phyloP scores from a whole-genome alignment of 768 basidiomycete species.

The Gelatoporia subvermispora region DNA sequence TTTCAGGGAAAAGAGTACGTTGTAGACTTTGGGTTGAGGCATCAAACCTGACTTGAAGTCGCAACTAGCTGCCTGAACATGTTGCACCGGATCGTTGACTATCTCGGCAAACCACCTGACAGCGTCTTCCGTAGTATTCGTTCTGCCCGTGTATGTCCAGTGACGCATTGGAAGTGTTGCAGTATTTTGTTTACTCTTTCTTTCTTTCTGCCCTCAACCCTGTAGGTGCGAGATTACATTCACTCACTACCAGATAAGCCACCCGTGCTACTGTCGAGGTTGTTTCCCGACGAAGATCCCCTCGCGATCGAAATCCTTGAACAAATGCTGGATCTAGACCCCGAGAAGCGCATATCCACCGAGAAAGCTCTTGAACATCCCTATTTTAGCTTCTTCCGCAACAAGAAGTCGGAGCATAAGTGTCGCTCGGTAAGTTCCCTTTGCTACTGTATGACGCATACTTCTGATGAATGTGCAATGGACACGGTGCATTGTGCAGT shows the following conservation, averaged over 20 bases:
- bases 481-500: too few relatives aligned
- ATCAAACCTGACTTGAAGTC: slow-evolving; percentile 7
- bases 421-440: slow-evolving; percentile 61
- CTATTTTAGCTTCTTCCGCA: slow-evolving; percentile 95
- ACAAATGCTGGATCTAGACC: slow-evolving; percentile 92
- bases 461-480: background rate
- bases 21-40: background rate
- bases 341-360: slow-evolving; percentile 92
- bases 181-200: background rate
- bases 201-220: background rate
- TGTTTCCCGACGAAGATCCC: slow-evolving; percentile 85
- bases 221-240: slow-evolving; percentile 94
- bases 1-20: slow-evolving; percentile 92
- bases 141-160: slow-evolving; percentile 74
- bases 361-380: slow-evolving; percentile 94
- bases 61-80: slow-evolving; percentile 90
- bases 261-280: slow-evolving; percentile 86
- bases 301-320: slow-evolving; percentile 89
- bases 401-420: slow-evolving; percentile 87
- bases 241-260: slow-evolving; percentile 97
- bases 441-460: background rate
- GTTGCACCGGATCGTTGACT: slow-evolving; percentile 95
- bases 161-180: too few relatives aligned
- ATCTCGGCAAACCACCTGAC: slow-evolving; percentile 96
- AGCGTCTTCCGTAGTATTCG: slow-evolving; percentile 95